Conservation (phyloP, 345 rosid species). For the Passiflora organensis region DNA sequence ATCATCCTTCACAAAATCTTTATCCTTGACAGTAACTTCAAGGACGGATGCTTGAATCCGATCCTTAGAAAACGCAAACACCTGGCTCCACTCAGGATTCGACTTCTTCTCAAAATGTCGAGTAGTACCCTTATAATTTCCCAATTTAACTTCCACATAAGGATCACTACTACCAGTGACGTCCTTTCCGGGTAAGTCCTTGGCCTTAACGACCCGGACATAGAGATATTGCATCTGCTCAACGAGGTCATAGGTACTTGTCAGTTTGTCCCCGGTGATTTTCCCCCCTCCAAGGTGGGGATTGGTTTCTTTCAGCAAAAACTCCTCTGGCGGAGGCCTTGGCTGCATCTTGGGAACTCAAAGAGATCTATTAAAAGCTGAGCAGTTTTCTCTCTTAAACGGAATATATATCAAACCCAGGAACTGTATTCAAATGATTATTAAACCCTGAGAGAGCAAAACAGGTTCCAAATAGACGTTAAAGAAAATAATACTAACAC, state of each 20-base stretch:
- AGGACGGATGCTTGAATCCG: slow-evolving; percentile 63
- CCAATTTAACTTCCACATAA: slow-evolving; percentile 88
- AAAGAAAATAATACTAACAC: too few relatives aligned
- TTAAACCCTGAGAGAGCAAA: slow-evolving; percentile 19
- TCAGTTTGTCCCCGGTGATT: slow-evolving; percentile 64
- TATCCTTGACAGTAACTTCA: slow-evolving; percentile 78
- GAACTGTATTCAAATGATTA: slow-evolving; percentile 12
- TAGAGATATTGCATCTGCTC: slow-evolving; percentile 89
- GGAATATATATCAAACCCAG: slow-evolving; percentile 1
- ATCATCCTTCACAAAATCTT: slow-evolving; percentile 76
- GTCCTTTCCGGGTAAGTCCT: slow-evolving; percentile 80
- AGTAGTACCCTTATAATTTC: slow-evolving; percentile 83
- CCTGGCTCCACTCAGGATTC: slow-evolving; percentile 83
- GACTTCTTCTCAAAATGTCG: slow-evolving; percentile 77
- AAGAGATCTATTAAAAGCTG: slow-evolving; percentile 9
- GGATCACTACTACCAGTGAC: slow-evolving; percentile 87
- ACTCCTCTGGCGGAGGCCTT: slow-evolving; percentile 73
- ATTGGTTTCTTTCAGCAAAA: slow-evolving; percentile 61
- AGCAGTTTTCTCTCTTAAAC: background rate
- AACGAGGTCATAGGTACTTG: slow-evolving; percentile 81
- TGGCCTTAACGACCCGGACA: slow-evolving; percentile 86
- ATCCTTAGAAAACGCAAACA: slow-evolving; percentile 88
- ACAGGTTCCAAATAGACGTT: slow-evolving; percentile 23
- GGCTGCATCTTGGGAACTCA: slow-evolving; percentile 45
- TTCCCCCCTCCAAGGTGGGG: slow-evolving; percentile 81